These are phyloP conservation scores for Lasiodiplodia sp. DNA, from an alignment of 2,329 filamentous ascomycete genomes.

Conservation along the genomic window DNA sequence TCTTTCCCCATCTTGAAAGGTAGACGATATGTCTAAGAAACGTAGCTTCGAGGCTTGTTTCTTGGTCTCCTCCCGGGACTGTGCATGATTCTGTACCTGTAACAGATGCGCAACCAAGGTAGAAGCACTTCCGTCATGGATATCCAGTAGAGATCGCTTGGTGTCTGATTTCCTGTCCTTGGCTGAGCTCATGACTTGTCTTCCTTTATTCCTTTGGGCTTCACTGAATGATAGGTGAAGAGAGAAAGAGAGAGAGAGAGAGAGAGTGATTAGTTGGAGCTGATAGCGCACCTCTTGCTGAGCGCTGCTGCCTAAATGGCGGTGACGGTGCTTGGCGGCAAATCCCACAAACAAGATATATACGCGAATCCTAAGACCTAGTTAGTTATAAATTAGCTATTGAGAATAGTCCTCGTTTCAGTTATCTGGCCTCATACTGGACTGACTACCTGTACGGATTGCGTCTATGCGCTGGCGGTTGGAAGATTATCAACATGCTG, in stretches of 20 bases:
- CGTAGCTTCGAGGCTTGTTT: conserved; percentile 32
- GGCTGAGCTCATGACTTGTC: conserved; percentile 2
- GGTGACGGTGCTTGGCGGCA: conserved; percentile 27
- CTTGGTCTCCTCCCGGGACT: conserved; percentile 31
- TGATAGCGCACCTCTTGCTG: neutral
- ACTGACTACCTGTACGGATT: too few relatives aligned
- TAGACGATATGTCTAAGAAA: conserved; percentile 34
- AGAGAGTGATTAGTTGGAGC: neutral
- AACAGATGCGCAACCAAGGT: conserved; percentile 34
- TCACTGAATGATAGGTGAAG: neutral
- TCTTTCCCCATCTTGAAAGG: conserved; percentile 26
- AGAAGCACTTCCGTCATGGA: conserved; percentile 31
- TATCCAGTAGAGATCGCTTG: conserved; percentile 27
- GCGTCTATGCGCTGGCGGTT: too few relatives aligned
- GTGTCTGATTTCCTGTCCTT: neutral
- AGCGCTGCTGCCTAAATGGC: conserved; percentile 11
- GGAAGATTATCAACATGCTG: too few relatives aligned
- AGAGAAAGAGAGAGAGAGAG: neutral
- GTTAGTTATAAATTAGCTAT: too few relatives aligned
- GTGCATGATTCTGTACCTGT: conserved; percentile 30
- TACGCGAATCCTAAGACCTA: too few relatives aligned
- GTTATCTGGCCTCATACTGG: too few relatives aligned
- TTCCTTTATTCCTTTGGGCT: neutral
- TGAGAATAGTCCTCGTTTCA: too few relatives aligned
- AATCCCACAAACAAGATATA: too few relatives aligned